Base-by-base conservation (phyloP, 1,139 yeast species). In the Entelexis sorbosivorans region DNA sequence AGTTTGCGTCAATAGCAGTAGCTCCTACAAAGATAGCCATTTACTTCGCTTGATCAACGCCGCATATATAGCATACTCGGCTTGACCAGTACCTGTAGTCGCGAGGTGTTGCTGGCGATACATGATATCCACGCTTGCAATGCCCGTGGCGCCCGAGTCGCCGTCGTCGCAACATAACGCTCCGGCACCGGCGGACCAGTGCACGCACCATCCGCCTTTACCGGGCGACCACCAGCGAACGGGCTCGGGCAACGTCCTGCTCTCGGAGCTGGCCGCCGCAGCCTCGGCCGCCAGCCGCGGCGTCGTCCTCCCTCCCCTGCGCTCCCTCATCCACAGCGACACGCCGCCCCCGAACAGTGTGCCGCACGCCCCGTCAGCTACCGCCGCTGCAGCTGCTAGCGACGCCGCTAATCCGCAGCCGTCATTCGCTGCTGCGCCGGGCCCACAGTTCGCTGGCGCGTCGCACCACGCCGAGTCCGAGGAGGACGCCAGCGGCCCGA, bases 231-330 rank as follows among this genome's bases (percentile, higher is more conserved):
- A 40, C 33, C 34, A 29, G 26, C n/a, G 34, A 16, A 19, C 44
- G 5, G 16, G 20, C 45, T 20, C 45, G 19, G 45, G 45, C 26
- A 42, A 44, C 16, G 47, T 44, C 5, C 32, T 44, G 20, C 36
- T 44, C 14, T 24, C 49, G 10, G 49, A 38, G 38, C 29, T 46
- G 6, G 49, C 49, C 22, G 44, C 44, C 5, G 49, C 44, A 2
- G 49, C 49, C 31, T 46, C 49, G 28, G 49, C 44, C 5, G 49
- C 49, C 13, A 32, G 39, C 32, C 28, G 44, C 28, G 44, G 43
- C 26, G 24, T 38, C 19, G 44, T 46, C 10, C 44, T 38, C 28
- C 44, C 43, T 5, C 36, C 49, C 11, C 32, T 38, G 13, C 22
- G 33, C 14, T 20, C 45, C 5, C 35, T 42, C 13, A 38, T 42